Conservation (phyloP, 148 eudicot genomes). For the Camellia granthamiana region DNA sequence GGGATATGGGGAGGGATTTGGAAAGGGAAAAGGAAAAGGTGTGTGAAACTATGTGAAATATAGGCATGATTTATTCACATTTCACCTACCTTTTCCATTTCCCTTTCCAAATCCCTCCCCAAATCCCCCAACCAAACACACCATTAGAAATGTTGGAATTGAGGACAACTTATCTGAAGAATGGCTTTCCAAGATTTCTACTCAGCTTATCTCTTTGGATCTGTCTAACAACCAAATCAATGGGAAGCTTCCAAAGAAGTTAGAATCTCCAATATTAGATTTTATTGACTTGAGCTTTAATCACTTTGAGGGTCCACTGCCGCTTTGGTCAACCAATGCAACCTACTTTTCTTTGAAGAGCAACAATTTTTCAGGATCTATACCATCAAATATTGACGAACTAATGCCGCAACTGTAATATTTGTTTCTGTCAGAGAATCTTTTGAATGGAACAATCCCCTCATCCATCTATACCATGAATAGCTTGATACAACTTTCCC, state of each 20-base stretch:
- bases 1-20: no score
- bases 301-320: neutral
- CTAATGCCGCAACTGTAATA: neutral
- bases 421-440: conserved; percentile 24
- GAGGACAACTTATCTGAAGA: neutral
- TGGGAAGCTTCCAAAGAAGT: conserved; percentile 8
- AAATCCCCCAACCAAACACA: no score
- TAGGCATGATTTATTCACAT: no score
- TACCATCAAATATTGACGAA: neutral
- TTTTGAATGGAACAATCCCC: conserved; percentile 23
- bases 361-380: conserved; percentile 16
- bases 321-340: conserved; percentile 3
- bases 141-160: neutral
- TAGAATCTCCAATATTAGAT: neutral
- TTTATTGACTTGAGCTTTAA: conserved; percentile 2
- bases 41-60: no score
- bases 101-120: no score
- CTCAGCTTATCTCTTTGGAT: neutral
- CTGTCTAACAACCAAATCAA: conserved; percentile 14
- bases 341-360: conserved; percentile 3
- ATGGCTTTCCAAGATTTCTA: neutral
- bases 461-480: conserved; percentile 4
- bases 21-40: no score
- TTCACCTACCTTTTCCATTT: no score
- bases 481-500: conserved; percentile 16